Evolutionary conservation across 2,329 filamentous ascomycete species (phyloP).

Genomic region (Zymoseptoria tritici): DNA sequence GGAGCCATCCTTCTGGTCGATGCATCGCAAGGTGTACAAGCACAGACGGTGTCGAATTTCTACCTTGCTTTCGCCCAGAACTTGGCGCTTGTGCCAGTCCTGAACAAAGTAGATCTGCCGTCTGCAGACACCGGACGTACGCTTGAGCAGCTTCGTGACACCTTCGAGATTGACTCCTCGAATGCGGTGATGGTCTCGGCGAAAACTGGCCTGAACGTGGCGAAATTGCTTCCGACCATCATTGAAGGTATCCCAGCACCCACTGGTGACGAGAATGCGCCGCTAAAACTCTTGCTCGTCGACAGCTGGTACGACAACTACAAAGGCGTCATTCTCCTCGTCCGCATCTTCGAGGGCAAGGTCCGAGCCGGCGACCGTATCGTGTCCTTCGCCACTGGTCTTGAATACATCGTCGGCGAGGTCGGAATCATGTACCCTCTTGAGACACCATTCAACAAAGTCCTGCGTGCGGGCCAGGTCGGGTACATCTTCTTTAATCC

Average conservation of each 20-base stretch:
- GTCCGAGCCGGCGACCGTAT: constrained; percentile 77
- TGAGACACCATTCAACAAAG: constrained; percentile 65
- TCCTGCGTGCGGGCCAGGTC: constrained; percentile 83
- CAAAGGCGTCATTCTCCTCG: constrained; percentile 83
- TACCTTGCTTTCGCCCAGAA: constrained; percentile 94
- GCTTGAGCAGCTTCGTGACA: constrained; percentile 74
- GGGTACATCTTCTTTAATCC: constrained; percentile 97
- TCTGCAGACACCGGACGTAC: constrained; percentile 82
- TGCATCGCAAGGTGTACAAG: constrained; percentile 92
- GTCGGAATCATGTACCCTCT: constrained; percentile 94
- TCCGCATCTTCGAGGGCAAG: constrained; percentile 82
- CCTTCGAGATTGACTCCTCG: constrained; percentile 78
- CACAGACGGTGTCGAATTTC: constrained; percentile 97
- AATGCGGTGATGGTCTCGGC: constrained; percentile 76
- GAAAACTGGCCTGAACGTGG: constrained; percentile 87
- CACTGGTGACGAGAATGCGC: constrained; percentile 61
- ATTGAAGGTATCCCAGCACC: constrained; percentile 80
- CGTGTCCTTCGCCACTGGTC: constrained; percentile 78
- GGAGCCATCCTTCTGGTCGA: constrained; percentile 89
- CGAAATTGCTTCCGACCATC: constrained; percentile 72
- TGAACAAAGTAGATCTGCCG: constrained; percentile 94
- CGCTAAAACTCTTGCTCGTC: constrained; percentile 77
- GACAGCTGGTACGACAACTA: constrained; percentile 99
- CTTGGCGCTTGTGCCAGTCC: constrained; percentile 75
- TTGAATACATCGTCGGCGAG: constrained; percentile 89